Base-by-base conservation (phyloP, 441 rosid genomes). In the Erodium texanum region DNA sequence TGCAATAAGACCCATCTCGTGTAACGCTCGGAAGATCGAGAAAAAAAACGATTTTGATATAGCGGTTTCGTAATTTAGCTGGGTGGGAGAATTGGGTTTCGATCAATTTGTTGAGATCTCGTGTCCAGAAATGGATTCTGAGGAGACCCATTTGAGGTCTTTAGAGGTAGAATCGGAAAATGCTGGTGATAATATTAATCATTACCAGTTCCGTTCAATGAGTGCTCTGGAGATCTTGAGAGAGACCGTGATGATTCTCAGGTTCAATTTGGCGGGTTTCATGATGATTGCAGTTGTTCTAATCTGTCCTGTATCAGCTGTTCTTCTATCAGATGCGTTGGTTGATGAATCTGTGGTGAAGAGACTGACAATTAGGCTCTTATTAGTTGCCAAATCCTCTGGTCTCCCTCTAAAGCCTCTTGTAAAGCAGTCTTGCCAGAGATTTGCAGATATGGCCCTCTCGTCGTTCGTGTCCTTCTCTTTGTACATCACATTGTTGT, bases 171-270 rank as follows among this genome's bases (percentile, higher is more conserved):
- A 38, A 38, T 9, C 14, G 10, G 43, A 38, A 38, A 38, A 38
- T 38, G 43, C 43, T 38, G 12, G 11, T 38, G 43, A 7, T 38
- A n/a, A n/a, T n/a, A n/a, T n/a, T n/a, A 38, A 38, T 59, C 10
- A 7, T 59, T 76, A 76, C 7, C 82, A 76, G 41, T 81, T 86
- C 69, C 88, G 76, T 72, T 77, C 96, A 22, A 82, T 83, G 92
- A 89, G 82, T 67, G 97, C 97, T 1, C 69, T 87, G 69, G 97
- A 90, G 84, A 90, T 93, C 74, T 75, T 93, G 77, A 83, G 93
- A 65, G 97, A 93, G 81, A 85, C 97, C 4, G 86, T 88, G 36
- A 77, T 95, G 67, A 89, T 93, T 65, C 89, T 93, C 22, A 87
- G 96, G 59, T 89, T 76, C 50, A 93, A 89, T 77, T 77, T 78